A percentile compares a stretch with the other conserved stretches of the same genome.
phyloP scores from a whole-genome alignment of 2,329 filamentous ascomycete species.

The Neopestalotiopsis clavispora region DNA sequence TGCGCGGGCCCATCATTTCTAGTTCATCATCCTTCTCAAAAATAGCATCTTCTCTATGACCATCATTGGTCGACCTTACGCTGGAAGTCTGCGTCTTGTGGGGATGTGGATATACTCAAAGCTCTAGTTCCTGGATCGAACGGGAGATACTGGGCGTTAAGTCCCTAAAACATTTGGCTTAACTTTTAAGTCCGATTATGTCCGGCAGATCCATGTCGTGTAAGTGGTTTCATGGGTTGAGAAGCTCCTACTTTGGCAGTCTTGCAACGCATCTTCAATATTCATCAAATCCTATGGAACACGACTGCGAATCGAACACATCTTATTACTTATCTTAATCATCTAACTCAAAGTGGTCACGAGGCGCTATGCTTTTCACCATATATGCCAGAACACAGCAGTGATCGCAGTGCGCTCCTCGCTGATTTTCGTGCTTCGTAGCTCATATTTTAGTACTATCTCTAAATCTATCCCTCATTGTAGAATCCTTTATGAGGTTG shows the following conservation, averaged over 20 bases:
- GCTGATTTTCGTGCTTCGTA: constrained; percentile 10
- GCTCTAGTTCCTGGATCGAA: background rate
- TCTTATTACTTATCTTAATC: background rate
- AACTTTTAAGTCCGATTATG: constrained; percentile 10
- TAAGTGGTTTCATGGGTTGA: no score
- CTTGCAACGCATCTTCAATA: background rate
- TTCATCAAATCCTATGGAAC: background rate
- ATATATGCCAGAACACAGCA: background rate
- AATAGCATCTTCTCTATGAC: no score
- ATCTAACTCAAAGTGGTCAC: background rate
- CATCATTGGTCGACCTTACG: no score
- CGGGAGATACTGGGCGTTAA: background rate
- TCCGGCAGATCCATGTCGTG: background rate
- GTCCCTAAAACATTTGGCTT: background rate
- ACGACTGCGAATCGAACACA: background rate
- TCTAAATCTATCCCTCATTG: background rate
- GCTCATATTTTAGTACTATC: background rate
- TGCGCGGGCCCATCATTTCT: no score
- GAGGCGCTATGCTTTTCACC: background rate
- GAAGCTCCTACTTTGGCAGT: no score
- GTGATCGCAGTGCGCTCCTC: background rate
- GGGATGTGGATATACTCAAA: background rate
- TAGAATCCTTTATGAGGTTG: constrained; percentile 57
- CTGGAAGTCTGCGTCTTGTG: background rate
- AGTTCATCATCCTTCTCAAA: no score